These are phyloP conservation scores for Crucibulum cyathiforme DNA, from an alignment of 1,284 basidiomycete species.

Conservation along the genomic window DNA sequence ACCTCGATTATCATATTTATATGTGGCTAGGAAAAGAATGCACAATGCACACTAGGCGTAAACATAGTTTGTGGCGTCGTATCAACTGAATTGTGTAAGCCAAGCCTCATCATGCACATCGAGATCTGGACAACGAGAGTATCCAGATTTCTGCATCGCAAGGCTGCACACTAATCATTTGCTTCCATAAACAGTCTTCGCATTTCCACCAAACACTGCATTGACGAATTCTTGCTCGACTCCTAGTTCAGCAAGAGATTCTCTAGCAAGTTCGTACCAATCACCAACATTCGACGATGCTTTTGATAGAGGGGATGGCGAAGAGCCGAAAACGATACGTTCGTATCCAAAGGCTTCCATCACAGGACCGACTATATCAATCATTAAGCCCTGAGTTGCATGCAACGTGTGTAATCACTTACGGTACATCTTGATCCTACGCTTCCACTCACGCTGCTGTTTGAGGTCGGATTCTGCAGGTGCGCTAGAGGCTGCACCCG, in stretches of 20 bases:
- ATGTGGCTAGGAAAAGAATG: too few relatives aligned
- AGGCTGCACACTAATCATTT: background rate
- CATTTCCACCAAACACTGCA: constrained; percentile 73
- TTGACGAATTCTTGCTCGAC: constrained; percentile 80
- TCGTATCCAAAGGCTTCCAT: constrained; percentile 71
- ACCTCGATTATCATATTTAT: too few relatives aligned
- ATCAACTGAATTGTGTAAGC: too few relatives aligned
- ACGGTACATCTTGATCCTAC: constrained; percentile 90
- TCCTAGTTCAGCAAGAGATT: constrained; percentile 82
- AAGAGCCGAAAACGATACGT: constrained; percentile 66
- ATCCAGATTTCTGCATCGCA: too few relatives aligned
- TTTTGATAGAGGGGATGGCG: constrained; percentile 52
- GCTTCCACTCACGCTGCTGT: constrained; percentile 76
- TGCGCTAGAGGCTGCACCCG: constrained; percentile 39
- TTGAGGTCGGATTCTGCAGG: constrained; percentile 44
- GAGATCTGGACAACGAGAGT: too few relatives aligned
- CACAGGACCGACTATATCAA: constrained; percentile 70
- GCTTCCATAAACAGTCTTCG: constrained; percentile 63
- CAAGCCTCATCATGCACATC: too few relatives aligned
- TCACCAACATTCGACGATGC: constrained; percentile 57
- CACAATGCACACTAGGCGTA: too few relatives aligned
- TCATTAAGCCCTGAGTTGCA: background rate
- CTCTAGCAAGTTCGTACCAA: constrained; percentile 85
- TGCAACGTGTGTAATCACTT: constrained; percentile 44
- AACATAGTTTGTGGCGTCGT: too few relatives aligned